These are phyloP conservation scores for Fusarium pininemorale DNA, from an alignment of 2,329 filamentous ascomycete species.

Conservation along the genomic window DNA sequence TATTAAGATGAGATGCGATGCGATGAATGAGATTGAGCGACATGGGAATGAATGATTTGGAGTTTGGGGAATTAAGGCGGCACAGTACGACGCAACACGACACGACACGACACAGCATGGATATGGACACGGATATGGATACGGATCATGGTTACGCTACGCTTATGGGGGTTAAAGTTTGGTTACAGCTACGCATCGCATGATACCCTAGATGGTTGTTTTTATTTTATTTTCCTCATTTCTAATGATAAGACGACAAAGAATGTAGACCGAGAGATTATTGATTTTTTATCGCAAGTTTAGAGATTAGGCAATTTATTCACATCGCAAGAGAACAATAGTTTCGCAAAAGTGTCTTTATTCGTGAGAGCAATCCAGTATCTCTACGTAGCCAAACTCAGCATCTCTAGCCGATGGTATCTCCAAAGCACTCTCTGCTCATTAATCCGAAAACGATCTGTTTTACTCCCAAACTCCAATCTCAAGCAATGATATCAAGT, in stretches of 20 bases:
- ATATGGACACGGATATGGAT: neutral
- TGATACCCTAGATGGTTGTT: slow-evolving; percentile 23
- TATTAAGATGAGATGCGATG: neutral
- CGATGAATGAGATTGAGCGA: neutral
- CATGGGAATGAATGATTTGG: slow-evolving; percentile 3
- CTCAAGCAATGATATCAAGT: neutral
- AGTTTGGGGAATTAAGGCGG: slow-evolving; percentile 9
- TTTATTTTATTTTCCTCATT: neutral
- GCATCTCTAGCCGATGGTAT: neutral
- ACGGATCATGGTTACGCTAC: neutral
- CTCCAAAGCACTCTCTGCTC: neutral
- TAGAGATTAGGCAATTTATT: neutral
- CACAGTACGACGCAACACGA: neutral
- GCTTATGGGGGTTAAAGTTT: neutral
- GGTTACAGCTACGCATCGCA: slow-evolving; percentile 14
- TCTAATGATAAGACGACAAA: neutral
- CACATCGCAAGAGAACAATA: no score
- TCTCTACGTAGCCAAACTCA: neutral
- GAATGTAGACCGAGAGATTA: neutral
- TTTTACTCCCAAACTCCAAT: neutral
- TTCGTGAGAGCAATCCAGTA: neutral
- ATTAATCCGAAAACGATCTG: neutral
- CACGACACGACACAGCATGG: neutral
- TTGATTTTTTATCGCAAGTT: neutral
- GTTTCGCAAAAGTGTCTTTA: neutral